These are phyloP conservation scores for Caryopteris hybrid DNA, from an alignment of 305 asterid species.

Conservation along the genomic window DNA sequence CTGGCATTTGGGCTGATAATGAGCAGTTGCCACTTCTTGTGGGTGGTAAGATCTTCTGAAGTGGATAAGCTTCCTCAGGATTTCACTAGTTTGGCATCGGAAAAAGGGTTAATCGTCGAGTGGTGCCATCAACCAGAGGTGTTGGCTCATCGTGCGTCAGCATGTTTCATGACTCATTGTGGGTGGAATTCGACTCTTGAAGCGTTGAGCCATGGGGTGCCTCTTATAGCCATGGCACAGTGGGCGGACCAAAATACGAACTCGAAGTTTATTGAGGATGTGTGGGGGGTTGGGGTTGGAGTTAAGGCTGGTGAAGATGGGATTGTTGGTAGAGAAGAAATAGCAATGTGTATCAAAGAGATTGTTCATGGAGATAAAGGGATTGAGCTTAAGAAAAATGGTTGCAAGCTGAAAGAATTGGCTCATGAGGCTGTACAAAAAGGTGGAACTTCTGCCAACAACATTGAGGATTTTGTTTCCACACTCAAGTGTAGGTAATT, in stretches of 20 bases:
- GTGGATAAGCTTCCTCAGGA: slow-evolving; percentile 34
- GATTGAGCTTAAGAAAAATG: slow-evolving; percentile 29
- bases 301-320: slow-evolving; percentile 23
- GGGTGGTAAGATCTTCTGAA: slow-evolving; percentile 55
- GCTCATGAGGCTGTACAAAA: slow-evolving; percentile 43
- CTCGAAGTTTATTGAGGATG: slow-evolving; percentile 43
- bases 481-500: neutral
- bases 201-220: slow-evolving; percentile 45
- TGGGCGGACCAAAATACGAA: slow-evolving; percentile 42
- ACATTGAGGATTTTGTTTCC: slow-evolving; percentile 43
- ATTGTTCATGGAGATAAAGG: slow-evolving; percentile 36
- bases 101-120: slow-evolving; percentile 36
- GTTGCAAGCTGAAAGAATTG: slow-evolving; percentile 41
- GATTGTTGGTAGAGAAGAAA: slow-evolving; percentile 35
- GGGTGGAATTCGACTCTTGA: slow-evolving; percentile 62
- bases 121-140: slow-evolving; percentile 59
- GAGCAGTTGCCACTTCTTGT: slow-evolving; percentile 44
- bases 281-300: slow-evolving; percentile 38
- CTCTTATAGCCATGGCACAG: slow-evolving; percentile 40
- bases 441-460: slow-evolving; percentile 49
- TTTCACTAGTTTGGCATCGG: slow-evolving; percentile 15
- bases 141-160: slow-evolving; percentile 37
- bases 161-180: slow-evolving; percentile 54
- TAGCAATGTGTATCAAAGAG: slow-evolving; percentile 30
- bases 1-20: slow-evolving; percentile 32